A percentile compares a stretch with the other conserved stretches of the same genome.
Evolutionary conservation across 257 asterid species (phyloP).

Genomic region (Jasminum sambac): DNA sequence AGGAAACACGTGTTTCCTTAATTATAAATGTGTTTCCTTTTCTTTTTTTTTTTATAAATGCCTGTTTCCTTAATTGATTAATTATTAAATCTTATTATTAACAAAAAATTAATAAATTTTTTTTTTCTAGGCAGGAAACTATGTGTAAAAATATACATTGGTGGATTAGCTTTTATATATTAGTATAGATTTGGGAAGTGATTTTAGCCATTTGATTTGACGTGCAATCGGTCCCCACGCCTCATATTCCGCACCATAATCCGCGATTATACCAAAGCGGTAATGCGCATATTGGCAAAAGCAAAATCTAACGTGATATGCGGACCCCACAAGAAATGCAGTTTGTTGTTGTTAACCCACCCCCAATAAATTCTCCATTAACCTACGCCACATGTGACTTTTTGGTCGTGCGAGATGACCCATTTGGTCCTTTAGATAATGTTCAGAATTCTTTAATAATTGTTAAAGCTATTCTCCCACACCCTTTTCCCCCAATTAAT

Average conservation of each 20-base stretch:
- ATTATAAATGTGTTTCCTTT: no score
- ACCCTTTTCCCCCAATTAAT: no score
- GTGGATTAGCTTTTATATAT: no score
- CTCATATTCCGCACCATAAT: background rate
- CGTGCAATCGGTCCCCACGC: background rate
- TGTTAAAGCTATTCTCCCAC: background rate
- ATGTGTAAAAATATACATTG: no score
- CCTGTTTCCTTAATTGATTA: no score
- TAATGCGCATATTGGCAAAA: no score
- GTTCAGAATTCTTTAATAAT: background rate
- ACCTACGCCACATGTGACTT: background rate
- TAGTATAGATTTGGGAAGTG: background rate
- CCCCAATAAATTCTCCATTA: background rate
- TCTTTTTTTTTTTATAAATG: no score
- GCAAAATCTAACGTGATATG: no score
- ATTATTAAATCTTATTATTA: no score
- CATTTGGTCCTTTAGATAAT: background rate
- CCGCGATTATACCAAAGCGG: background rate
- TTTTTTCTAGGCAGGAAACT: no score
- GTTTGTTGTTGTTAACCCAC: background rate
- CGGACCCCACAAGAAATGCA: constrained; percentile 2
- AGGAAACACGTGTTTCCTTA: no score
- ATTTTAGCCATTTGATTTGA: background rate
- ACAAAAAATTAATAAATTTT: no score
- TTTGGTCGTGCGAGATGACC: background rate